Conservation (phyloP, 208 protist species). For the Leptomonas seymouri region DNA sequence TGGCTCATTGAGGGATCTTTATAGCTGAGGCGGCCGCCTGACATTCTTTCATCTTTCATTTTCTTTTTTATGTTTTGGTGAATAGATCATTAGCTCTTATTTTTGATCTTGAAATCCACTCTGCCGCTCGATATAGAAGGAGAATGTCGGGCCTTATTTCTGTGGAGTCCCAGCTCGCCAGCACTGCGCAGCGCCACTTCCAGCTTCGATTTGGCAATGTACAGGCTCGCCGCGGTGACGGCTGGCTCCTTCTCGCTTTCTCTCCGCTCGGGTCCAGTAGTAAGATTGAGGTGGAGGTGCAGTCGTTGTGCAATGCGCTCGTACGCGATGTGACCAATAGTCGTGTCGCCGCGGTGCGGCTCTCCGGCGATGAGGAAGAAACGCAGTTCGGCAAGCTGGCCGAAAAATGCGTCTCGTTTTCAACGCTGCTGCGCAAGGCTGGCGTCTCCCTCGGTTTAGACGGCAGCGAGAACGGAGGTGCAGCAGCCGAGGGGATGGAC, state of each 20-base stretch:
- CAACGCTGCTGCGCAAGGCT: slow-evolving; percentile 53
- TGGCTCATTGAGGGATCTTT: too few species aligned
- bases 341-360: slow-evolving; percentile 44
- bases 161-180: slow-evolving; percentile 80
- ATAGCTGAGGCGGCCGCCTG: too few species aligned
- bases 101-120: too few species aligned
- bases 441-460: slow-evolving; percentile 25
- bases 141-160: slow-evolving; percentile 59
- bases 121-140: too few species aligned
- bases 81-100: too few species aligned
- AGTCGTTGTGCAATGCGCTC: slow-evolving; percentile 73
- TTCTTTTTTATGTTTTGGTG: too few species aligned
- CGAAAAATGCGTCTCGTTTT: slow-evolving; percentile 50
- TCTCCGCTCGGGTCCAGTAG: slow-evolving; percentile 40
- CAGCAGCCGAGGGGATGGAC: slow-evolving; percentile 31
- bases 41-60: too few species aligned
- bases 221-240: slow-evolving; percentile 73
- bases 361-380: slow-evolving; percentile 69
- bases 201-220: slow-evolving; percentile 70
- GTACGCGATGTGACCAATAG: slow-evolving; percentile 80
- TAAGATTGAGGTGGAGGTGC: slow-evolving; percentile 63
- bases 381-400: slow-evolving; percentile 65
- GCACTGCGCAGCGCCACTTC: slow-evolving; percentile 87
- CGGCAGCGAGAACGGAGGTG: not conserved
- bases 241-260: slow-evolving; percentile 78